Percentiles rank a stretch among this genome's conserved stretches.
These are phyloP conservation scores for Lagenidium sp. DNA, from an alignment of 352 stramenopile species.

Conservation along the genomic window DNA sequence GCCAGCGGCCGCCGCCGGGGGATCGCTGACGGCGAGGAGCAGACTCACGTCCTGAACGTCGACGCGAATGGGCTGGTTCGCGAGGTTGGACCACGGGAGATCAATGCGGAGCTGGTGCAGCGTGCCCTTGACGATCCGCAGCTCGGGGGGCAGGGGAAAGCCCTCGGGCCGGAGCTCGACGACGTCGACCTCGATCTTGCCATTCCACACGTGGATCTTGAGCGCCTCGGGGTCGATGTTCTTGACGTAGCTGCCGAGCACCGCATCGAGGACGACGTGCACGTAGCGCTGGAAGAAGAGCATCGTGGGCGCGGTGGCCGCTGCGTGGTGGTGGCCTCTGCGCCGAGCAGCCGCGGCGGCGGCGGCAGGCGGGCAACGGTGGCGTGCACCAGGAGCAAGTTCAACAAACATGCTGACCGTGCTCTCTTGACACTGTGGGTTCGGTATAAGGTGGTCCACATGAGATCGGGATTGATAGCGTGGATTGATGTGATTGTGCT, in stretches of 20 bases:
- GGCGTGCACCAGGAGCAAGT: too few relatives aligned
- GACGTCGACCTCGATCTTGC: conserved; percentile 75
- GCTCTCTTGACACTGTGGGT: too few relatives aligned
- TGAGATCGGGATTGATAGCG: too few relatives aligned
- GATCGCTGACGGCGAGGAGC: conserved; percentile 43
- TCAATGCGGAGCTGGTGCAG: conserved; percentile 70
- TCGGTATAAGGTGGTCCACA: too few relatives aligned
- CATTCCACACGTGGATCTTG: conserved; percentile 82
- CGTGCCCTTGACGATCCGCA: conserved; percentile 64
- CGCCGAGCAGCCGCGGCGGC: too few relatives aligned
- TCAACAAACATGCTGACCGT: too few relatives aligned
- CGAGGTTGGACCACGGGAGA: conserved; percentile 67
- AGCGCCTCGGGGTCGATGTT: conserved; percentile 81
- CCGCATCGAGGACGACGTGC: conserved; percentile 72
- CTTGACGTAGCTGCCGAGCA: conserved; percentile 80
- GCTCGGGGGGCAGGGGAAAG: conserved; percentile 53
- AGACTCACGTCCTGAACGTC: conserved; percentile 74
- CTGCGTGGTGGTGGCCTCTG: too few relatives aligned
- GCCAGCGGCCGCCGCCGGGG: conserved; percentile 1
- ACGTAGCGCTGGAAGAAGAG: conserved; percentile 75
- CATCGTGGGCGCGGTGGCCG: too few relatives aligned
- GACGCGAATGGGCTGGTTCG: conserved; percentile 60
- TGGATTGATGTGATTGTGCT: too few relatives aligned
- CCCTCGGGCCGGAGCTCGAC: conserved; percentile 71
- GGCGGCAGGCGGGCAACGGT: too few relatives aligned